Conservation (phyloP, 225 moss, liverwort and hornwort species). For the Polytrichum formosum region DNA sequence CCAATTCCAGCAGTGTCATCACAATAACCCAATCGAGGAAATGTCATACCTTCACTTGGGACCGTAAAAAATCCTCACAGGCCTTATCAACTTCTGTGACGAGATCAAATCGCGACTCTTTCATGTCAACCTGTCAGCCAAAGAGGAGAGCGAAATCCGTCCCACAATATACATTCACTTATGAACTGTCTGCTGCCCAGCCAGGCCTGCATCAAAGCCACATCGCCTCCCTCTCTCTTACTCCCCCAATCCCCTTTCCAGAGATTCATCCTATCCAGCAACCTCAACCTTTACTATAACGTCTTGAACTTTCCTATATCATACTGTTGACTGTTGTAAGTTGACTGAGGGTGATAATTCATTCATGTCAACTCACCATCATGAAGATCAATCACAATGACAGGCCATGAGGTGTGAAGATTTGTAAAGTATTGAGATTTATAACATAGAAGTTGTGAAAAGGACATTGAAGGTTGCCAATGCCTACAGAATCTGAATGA, state of each 20-base stretch:
- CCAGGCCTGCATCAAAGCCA: conserved; percentile 44
- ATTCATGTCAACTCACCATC: no score
- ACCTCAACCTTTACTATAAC: background rate
- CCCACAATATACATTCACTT: conserved; percentile 49
- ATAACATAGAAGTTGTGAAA: no score
- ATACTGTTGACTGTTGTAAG: background rate
- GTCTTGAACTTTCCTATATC: background rate
- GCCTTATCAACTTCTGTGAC: conserved; percentile 90
- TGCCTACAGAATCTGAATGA: background rate
- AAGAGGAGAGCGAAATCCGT: conserved; percentile 34
- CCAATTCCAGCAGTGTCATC: no score
- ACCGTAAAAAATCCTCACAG: conserved; percentile 65
- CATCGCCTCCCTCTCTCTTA: conserved; percentile 41
- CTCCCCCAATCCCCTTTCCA: conserved; percentile 11
- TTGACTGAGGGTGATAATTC: background rate
- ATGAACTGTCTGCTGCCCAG: conserved; percentile 33
- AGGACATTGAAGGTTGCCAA: no score
- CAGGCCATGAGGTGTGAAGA: no score
- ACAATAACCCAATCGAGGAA: background rate
- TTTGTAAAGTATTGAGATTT: no score
- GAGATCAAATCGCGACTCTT: conserved; percentile 77
- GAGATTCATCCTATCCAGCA: background rate
- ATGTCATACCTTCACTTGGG: conserved; percentile 67
- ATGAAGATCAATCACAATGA: no score
- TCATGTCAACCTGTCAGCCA: conserved; percentile 65